These are phyloP conservation scores for Cryptosporidium felis DNA, from an alignment of 169 alveolate species.

Conservation along the genomic window DNA sequence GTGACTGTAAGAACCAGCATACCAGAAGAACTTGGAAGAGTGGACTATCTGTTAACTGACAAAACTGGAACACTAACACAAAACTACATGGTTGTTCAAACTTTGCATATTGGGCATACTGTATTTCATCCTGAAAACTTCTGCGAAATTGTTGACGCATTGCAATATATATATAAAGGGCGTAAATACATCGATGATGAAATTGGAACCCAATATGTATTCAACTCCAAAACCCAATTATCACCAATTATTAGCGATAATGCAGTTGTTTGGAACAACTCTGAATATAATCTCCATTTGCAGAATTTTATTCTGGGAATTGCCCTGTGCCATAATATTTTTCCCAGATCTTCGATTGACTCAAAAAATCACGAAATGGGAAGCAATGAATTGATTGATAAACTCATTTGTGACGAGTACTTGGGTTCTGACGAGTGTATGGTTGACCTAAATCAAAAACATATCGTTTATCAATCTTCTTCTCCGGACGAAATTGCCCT, in stretches of 20 bases:
- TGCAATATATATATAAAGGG: neutral
- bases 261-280: constrained; percentile 28
- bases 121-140: constrained; percentile 54
- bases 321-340: constrained; percentile 91
- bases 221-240: neutral
- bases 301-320: constrained; percentile 86
- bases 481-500: constrained; percentile 99
- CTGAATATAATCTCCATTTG: constrained; percentile 46
- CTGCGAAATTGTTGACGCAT: constrained; percentile 71
- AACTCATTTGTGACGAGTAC: neutral
- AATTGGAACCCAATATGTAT: constrained; percentile 7
- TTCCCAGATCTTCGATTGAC: constrained; percentile 81
- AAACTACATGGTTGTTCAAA: constrained; percentile 93
- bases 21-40: constrained; percentile 97
- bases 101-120: constrained; percentile 75
- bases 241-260: constrained; percentile 12
- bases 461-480: constrained; percentile 92
- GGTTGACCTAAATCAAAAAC: constrained; percentile 74
- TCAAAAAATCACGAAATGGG: neutral
- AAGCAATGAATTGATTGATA: neutral
- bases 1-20: constrained; percentile 91
- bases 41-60: constrained; percentile 93
- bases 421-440: constrained; percentile 69
- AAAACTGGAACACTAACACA: constrained; percentile 99
- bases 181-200: constrained; percentile 5